Evolutionary conservation across 768 basidiomycete species (phyloP).

Genomic region (Leccinellum rugosiceps): DNA sequence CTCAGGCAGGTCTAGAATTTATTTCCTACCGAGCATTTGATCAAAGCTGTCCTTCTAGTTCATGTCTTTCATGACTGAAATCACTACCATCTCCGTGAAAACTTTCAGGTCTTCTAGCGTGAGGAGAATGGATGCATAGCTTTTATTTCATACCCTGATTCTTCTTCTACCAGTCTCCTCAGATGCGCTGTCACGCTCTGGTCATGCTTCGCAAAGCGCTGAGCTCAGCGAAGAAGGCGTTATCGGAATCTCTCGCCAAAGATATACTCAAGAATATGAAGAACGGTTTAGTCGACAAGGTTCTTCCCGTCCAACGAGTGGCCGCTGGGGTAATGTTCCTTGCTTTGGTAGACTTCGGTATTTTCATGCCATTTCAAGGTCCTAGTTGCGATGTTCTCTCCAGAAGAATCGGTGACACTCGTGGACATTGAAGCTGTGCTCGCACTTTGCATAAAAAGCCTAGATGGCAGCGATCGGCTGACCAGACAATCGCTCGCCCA

Average conservation of each 20-base stretch:
- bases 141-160: conserved; percentile 5
- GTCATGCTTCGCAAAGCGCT: conserved; percentile 75
- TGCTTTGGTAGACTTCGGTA: background rate
- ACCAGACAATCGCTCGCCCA: conserved; percentile 79
- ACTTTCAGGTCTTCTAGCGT: conserved; percentile 72
- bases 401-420: conserved; percentile 51
- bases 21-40: background rate
- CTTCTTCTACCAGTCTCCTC: conserved; percentile 52
- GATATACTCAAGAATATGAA: conserved; percentile 86
- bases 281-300: conserved; percentile 74
- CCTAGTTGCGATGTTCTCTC: conserved; percentile 56
- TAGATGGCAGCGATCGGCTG: conserved; percentile 81
- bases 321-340: conserved; percentile 60
- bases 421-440: conserved; percentile 79
- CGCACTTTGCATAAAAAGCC: conserved; percentile 58
- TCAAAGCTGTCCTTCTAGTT: conserved; percentile 47
- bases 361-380: conserved; percentile 37
- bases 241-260: conserved; percentile 72
- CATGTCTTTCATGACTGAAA: conserved; percentile 94
- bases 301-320: conserved; percentile 79
- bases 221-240: conserved; percentile 75
- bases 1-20: conserved; percentile 57
- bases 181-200: conserved; percentile 81
- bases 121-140: conserved; percentile 26
- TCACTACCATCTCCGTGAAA: conserved; percentile 61